Evolutionary conservation across 768 basidiomycete genomes (phyloP).

Genomic region (Boletus sp.): DNA sequence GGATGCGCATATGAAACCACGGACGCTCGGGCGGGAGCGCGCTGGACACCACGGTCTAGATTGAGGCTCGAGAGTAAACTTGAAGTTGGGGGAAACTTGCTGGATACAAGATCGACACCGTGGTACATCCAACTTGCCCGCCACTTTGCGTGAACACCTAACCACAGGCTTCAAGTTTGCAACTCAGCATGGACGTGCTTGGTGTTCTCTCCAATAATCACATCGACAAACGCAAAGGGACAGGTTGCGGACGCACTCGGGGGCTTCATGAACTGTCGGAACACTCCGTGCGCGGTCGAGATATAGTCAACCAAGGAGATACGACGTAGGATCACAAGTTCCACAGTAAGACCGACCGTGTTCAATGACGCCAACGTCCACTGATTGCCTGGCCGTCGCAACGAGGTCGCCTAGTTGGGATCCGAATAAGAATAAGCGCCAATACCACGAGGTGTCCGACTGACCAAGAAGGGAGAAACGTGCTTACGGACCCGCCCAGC

Average conservation of each 20-base stretch:
- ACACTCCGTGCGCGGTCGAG: not conserved
- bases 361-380: not conserved
- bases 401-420: not conserved
- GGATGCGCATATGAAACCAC: too few species aligned
- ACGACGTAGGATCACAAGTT: not conserved
- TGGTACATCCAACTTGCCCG: too few species aligned
- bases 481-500: too few species aligned
- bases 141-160: too few species aligned
- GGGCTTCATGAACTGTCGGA: slow-evolving; percentile 1
- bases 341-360: not conserved
- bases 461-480: not conserved
- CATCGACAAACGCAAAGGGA: not conserved
- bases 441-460: not conserved
- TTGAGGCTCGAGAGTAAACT: too few species aligned
- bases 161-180: too few species aligned
- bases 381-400: not conserved
- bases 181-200: not conserved
- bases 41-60: too few species aligned
- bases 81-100: too few species aligned
- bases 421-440: not conserved
- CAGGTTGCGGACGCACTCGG: slow-evolving; percentile 9
- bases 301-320: not conserved
- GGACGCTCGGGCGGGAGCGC: too few species aligned
- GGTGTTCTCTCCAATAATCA: not conserved
- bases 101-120: too few species aligned